Evolutionary conservation across 345 rosid genomes (phyloP), one percentile per base, ranked within the genome.

Genomic region (Pistacia vera): DNA sequence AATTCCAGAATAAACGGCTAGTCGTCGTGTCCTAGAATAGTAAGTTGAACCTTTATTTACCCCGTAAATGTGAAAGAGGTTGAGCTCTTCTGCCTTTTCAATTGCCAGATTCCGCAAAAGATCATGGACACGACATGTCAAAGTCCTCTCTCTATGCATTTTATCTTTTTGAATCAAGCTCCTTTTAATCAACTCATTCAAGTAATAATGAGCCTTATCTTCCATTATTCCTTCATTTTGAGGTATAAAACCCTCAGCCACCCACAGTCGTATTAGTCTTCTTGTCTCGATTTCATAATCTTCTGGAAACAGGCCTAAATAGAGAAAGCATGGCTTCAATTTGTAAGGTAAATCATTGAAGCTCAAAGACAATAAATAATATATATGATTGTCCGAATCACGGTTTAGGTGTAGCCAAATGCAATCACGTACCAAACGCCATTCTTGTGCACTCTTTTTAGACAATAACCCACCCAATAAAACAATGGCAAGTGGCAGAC

Each of bases 271-370:
- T 41, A 79, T 54, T 63, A 79, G 7, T 63, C 78, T 76, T 16
- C 67, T 63, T 0, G 72, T 14, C 8, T 66, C 52, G 13, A 79
- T 76, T 6, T 36, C 30, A 36, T 10, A 71, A n/a, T 82, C 82
- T 73, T 82, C 82, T 8, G 78, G 85, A 30, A 76, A 82, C 35
- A 54, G 80, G 8, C 80, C 77, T 0, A 82, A 22, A 16, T 79
- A 62, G 9, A 82, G 82, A 55, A 79, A 82, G 44, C 85, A 82
- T 12, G 72, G 46, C 44, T 82, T 82, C 60, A 82, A 75, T 41
- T 79, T 63, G 33, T 66, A 72, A 20, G 82, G 61, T 67, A 82
- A 68, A n/a, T 82, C 80, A 22, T 73, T 68, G 14, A 76, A 82
- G 56, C 85, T 82, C 58, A 82, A 68, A 64, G 69, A 80, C 16